phyloP scores from a whole-genome alignment of 495 filamentous ascomycete species.

The Trichoderma parareesei region DNA sequence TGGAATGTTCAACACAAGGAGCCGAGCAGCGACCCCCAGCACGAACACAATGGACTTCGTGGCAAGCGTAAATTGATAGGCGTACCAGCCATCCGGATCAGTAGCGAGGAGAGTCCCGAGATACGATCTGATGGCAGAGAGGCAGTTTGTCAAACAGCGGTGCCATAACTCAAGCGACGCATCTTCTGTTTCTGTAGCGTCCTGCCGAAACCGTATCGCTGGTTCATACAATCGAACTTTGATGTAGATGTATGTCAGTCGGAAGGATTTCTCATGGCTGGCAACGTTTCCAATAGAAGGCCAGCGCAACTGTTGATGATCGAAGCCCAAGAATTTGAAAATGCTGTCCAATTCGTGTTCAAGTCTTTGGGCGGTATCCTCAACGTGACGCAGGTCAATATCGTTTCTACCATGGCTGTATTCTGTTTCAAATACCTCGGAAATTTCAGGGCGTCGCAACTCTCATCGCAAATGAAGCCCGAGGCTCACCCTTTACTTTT shows the following conservation, averaged over 20 bases:
- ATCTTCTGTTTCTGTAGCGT: not conserved
- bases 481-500: no score
- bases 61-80: constrained; percentile 18
- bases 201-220: constrained; percentile 18
- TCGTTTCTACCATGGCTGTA: not conserved
- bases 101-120: constrained; percentile 16
- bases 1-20: constrained; percentile 20
- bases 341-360: constrained; percentile 21
- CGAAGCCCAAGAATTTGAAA: constrained; percentile 16
- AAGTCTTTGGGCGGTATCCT: constrained; percentile 17
- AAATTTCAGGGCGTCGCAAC: no score
- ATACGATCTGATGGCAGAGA: constrained; percentile 21
- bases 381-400: constrained; percentile 15
- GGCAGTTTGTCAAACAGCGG: constrained; percentile 22
- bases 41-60: constrained; percentile 21
- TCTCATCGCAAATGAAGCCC: no score
- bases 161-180: constrained; percentile 16
- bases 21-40: constrained; percentile 20
- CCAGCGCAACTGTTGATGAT: constrained; percentile 18
- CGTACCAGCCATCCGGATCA: constrained; percentile 16
- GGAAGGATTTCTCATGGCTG: constrained; percentile 20
- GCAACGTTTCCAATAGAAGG: constrained; percentile 8
- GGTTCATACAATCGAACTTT: constrained; percentile 25
- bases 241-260: constrained; percentile 21
- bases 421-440: no score